Percentiles rank a stretch among this genome's conserved stretches.
These are phyloP conservation scores for Russula griseocarnosa DNA, from an alignment of 768 basidiomycete species.

Conservation along the genomic window DNA sequence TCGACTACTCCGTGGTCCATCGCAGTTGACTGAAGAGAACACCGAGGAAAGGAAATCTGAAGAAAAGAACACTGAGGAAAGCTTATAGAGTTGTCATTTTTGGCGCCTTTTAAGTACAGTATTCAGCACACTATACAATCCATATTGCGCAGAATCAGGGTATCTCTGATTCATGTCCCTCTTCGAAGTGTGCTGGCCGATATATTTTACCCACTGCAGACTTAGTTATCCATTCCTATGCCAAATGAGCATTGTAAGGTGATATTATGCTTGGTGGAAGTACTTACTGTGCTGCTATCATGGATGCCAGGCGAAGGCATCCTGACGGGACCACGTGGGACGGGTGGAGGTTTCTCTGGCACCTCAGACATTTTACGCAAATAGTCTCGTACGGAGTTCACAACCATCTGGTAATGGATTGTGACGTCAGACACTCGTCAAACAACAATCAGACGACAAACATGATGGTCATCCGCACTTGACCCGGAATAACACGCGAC, in stretches of 20 bases:
- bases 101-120: neutral
- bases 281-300: constrained; percentile 24
- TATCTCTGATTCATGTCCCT: constrained; percentile 21
- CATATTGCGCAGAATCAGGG: constrained; percentile 11
- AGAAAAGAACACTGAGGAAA: constrained; percentile 11
- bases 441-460: constrained; percentile 37
- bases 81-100: constrained; percentile 13
- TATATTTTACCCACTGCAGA: constrained; percentile 27
- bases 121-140: neutral
- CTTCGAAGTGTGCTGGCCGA: constrained; percentile 26
- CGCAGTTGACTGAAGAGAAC: constrained; percentile 28
- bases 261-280: neutral
- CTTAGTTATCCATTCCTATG: constrained; percentile 22
- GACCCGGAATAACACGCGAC: constrained; percentile 80
- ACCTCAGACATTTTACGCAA: constrained; percentile 50
- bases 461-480: constrained; percentile 73
- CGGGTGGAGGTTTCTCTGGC: constrained; percentile 19
- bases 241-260: neutral
- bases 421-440: constrained; percentile 5
- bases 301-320: constrained; percentile 28
- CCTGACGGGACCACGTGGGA: constrained; percentile 19
- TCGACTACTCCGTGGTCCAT: constrained; percentile 40
- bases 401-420: constrained; percentile 48
- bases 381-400: constrained; percentile 64
- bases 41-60: constrained; percentile 8